Percentiles rank a stretch among this genome's conserved stretches.
Evolutionary conservation across 495 filamentous ascomycete species (phyloP).

Genomic region (Hypomontagnella monticulosa): DNA sequence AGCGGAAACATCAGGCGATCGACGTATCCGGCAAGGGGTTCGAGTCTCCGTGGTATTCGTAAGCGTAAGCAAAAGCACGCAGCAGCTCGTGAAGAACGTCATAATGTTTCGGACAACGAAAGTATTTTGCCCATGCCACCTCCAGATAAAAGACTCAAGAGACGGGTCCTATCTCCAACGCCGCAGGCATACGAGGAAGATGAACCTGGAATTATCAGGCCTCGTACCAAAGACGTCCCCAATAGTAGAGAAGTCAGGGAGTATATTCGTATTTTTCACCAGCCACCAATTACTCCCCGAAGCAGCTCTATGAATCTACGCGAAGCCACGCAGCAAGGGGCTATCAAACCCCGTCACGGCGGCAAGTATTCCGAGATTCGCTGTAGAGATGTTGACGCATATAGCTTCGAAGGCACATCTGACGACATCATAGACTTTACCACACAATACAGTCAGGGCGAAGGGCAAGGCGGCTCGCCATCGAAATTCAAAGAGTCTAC

Average conservation of each 20-base stretch:
- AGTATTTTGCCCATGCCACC: slow-evolving; percentile 35
- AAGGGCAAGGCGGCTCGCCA: slow-evolving; percentile 20
- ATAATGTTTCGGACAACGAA: slow-evolving; percentile 35
- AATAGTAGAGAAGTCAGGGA: slow-evolving; percentile 50
- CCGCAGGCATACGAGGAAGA: slow-evolving; percentile 43
- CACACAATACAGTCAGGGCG: slow-evolving; percentile 34
- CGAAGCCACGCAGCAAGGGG: slow-evolving; percentile 7
- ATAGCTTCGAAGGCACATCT: slow-evolving; percentile 45
- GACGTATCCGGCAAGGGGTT: background rate
- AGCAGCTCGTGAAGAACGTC: slow-evolving; percentile 13
- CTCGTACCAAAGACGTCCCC: slow-evolving; percentile 37
- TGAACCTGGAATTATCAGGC: slow-evolving; percentile 37
- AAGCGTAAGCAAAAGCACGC: slow-evolving; percentile 12
- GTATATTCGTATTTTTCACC: slow-evolving; percentile 48
- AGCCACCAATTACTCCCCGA: slow-evolving; percentile 50
- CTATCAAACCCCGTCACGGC: slow-evolving; percentile 16
- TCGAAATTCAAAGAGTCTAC: slow-evolving; percentile 21
- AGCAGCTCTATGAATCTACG: slow-evolving; percentile 47
- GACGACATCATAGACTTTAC: slow-evolving; percentile 44
- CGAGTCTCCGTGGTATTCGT: slow-evolving; percentile 9
- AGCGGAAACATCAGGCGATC: slow-evolving; percentile 36
- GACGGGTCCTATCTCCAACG: slow-evolving; percentile 24
- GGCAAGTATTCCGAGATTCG: slow-evolving; percentile 14
- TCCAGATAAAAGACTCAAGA: slow-evolving; percentile 33
- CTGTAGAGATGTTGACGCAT: slow-evolving; percentile 39